Evolutionary conservation across 2,329 filamentous ascomycete species (phyloP), one percentile per base, ranked within the genome.

Genomic region (Epichloe uncinata): DNA sequence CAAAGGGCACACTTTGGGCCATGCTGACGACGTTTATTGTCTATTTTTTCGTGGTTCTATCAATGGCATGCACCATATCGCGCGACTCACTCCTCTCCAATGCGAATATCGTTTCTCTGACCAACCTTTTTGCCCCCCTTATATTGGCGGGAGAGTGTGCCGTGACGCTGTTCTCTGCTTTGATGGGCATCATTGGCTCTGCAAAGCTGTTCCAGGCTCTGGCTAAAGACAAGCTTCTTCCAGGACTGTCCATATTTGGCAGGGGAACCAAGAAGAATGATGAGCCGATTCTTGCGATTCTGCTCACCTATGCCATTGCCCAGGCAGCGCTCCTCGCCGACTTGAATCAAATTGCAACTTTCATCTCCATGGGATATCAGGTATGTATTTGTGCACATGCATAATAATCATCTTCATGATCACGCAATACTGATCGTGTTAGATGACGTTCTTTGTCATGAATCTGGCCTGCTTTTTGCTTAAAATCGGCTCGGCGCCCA

Each of bases 291-390:
- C 74, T 81, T 57, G 87, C 88, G 4, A 85, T 94, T 48, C 64
- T 91, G 18, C 65, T 89, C 35, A 93, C 87, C 0, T 91, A 85
- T 60, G 56, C 77, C 3, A 77, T 91, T 50, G 82, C 87, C 1
- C 88, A 95, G 61, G 55, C 90, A 30, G 87, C 87, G 0, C 83
- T 94, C 66, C 76, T 95, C 47, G 84, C 85, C 42, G 81, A 94
- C 59, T 78, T 95, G 56, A 93, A 95, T 62, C 84, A 87, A 60
- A 94, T 95, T 58, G 88, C 88, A 5, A 91, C 87, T 0, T 81
- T 94, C 51, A 87, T 94, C 43, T 91, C 88, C 2, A 94, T 94
- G 85, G 85, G 86, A 15, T 94, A 93, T 61, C 79, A 93, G 60
- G 77, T 77, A 62, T 62, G 68, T 58, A 16, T 26, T 43, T 20